Evolutionary conservation across 2,329 filamentous ascomycete genomes (phyloP), one percentile per base, ranked within the genome.

Genomic region (Herpotrichia juniperi): DNA sequence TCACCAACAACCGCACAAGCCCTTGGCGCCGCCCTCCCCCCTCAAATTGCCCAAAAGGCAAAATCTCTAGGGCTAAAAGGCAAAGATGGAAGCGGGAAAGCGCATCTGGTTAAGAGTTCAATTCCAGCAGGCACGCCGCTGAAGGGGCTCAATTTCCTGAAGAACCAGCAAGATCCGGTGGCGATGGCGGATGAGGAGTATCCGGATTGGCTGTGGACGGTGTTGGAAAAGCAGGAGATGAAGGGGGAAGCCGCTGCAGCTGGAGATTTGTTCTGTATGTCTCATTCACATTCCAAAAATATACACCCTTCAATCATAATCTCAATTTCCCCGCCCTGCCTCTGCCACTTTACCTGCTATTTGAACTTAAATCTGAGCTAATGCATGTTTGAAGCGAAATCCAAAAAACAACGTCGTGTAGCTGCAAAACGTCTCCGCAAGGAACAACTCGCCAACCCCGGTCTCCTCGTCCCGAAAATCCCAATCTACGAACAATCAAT

Each of bases 251-350:
- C 80, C 3, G 81, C 79, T 10, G 81, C 80, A 9, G 83, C 82
- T 22, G 88, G 86, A 19, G 90, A 93, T 77, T 81, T 92, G 62
- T 94, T 91, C 73, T 93, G 90, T 93, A 83, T 45, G 88, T 83
- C 45, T 34, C n/a, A 28, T 21, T 28, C 22, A 4, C 32, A 22
- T 47, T 26, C 21, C 14, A 14, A 9, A 25, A 24, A 44, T 46
- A 21, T 16, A 22, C 16, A 14, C 19, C 5, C 16, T 30, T 21
- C 8, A 17, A 16, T 12, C 32, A 17, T 2, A n/a, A 10, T 17
- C 28, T 2, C 26, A 14, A 12, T 16, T 43, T 39, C 9, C 8
- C 19, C 32, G 16, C 9, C 28, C 34, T 5, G 19, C 16, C 21
- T 6, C 24, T 43, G 31, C n/a, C 9, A n/a, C n/a, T n/a, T n/a